These are phyloP conservation scores for Monosporozyma solicola DNA, from an alignment of 805 yeast genomes.

Conservation along the genomic window DNA sequence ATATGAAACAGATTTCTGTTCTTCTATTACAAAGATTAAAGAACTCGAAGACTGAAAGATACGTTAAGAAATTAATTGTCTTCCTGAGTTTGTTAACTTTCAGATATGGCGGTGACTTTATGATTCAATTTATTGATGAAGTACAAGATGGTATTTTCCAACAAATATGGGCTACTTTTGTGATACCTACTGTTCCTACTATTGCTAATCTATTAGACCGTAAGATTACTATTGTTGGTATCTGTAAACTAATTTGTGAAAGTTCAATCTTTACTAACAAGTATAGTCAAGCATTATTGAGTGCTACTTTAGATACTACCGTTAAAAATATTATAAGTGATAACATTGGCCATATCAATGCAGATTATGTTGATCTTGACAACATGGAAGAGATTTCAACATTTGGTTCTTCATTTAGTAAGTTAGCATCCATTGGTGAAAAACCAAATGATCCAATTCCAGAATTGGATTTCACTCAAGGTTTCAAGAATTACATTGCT, in stretches of 20 bases:
- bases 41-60: conserved; percentile 72
- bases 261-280: conserved; percentile 31
- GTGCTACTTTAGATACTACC: conserved; percentile 37
- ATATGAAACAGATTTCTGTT: conserved; percentile 61
- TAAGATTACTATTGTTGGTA: conserved; percentile 45
- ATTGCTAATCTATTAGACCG: conserved; percentile 47
- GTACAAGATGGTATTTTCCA: conserved; percentile 55
- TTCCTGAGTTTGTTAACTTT: conserved; percentile 52
- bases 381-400: conserved; percentile 65
- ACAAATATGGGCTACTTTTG: conserved; percentile 38
- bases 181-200: conserved; percentile 35
- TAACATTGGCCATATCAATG: conserved; percentile 31
- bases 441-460: conserved; percentile 66
- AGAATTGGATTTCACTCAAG: conserved; percentile 31
- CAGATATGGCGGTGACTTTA: conserved; percentile 41
- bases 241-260: conserved; percentile 37
- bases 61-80: conserved; percentile 57
- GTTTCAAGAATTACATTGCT: conserved; percentile 17
- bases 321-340: conserved; percentile 32
- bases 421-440: conserved; percentile 51
- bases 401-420: conserved; percentile 82
- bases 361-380: conserved; percentile 33
- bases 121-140: conserved; percentile 55
- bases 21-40: conserved; percentile 75
- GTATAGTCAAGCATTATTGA: conserved; percentile 33